Conservation (phyloP, 2,329 filamentous ascomycete species). For the Clarireedia hainanense region DNA sequence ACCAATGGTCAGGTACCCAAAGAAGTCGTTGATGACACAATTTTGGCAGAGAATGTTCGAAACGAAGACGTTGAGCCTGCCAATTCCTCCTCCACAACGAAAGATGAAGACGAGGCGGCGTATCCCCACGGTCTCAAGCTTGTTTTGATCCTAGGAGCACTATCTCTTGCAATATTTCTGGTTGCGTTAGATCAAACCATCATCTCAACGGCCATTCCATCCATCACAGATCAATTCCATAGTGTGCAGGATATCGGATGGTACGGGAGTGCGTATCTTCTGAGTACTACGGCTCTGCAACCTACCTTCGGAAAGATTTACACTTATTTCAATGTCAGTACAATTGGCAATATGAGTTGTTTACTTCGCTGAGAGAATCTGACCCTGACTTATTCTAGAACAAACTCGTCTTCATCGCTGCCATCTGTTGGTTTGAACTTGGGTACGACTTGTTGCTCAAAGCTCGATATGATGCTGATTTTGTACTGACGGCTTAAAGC, state of each 20-base stretch:
- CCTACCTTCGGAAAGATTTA: conserved; percentile 28
- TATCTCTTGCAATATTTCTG: conserved; percentile 25
- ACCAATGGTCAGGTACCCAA: too few species aligned
- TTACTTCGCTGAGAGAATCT: background rate
- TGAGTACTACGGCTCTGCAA: conserved; percentile 30
- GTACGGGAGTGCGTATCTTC: conserved; percentile 35
- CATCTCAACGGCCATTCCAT: conserved; percentile 32
- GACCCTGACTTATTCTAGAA: conserved; percentile 9
- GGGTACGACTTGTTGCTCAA: background rate
- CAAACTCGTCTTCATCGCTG: conserved; percentile 25
- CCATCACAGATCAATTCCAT: conserved; percentile 33
- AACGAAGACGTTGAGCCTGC: background rate
- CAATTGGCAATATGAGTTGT: background rate
- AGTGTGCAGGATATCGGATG: conserved; percentile 37
- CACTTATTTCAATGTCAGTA: conserved; percentile 17
- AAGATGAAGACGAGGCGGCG: background rate
- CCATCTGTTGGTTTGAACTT: conserved; percentile 26
- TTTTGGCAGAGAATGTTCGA: background rate
- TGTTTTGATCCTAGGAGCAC: conserved; percentile 20
- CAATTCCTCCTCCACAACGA: background rate
- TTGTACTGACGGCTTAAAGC: background rate
- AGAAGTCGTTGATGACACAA: background rate
- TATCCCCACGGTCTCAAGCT: conserved; percentile 18
- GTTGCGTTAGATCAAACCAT: conserved; percentile 28
- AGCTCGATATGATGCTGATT: background rate